These are phyloP conservation scores for Ophiocordyceps camponoti-leonardi DNA, from an alignment of 2,329 filamentous ascomycete species.

Conservation along the genomic window DNA sequence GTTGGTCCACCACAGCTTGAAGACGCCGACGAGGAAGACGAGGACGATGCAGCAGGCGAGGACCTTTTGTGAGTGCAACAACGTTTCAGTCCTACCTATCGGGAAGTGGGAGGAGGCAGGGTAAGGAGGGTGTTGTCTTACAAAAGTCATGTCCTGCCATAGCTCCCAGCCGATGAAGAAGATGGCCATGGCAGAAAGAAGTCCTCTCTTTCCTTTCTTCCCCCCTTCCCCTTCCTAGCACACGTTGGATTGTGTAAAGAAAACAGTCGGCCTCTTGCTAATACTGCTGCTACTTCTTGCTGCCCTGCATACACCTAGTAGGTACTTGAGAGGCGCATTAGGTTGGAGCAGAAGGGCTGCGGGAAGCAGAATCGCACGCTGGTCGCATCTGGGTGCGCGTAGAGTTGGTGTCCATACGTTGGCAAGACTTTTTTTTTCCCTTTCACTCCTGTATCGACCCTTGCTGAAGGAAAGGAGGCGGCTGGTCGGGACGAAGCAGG, in stretches of 20 bases:
- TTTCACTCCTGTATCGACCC: no score
- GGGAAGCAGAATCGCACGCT: background rate
- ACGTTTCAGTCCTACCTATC: background rate
- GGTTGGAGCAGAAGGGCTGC: background rate
- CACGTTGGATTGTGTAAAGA: background rate
- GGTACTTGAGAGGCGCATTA: background rate
- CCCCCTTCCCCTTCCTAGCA: no score
- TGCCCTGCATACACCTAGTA: background rate
- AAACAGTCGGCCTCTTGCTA: background rate
- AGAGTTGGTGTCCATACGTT: no score
- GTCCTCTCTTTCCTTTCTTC: background rate
- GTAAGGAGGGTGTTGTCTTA: constrained; percentile 29
- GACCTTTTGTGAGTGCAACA: constrained; percentile 33
- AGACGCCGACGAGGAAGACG: constrained; percentile 50
- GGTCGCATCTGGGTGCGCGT: background rate
- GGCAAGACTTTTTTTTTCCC: no score
- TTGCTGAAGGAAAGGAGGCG: background rate
- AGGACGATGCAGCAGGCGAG: constrained; percentile 52
- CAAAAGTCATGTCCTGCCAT: constrained; percentile 85
- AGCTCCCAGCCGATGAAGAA: constrained; percentile 59
- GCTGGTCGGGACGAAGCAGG: background rate
- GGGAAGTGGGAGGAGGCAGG: background rate
- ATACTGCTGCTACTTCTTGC: background rate
- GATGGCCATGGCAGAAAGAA: constrained; percentile 10
- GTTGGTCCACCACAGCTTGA: constrained; percentile 49